Conservation (phyloP, 1,139 yeast species). For the Magnusiomyces magnusii region DNA sequence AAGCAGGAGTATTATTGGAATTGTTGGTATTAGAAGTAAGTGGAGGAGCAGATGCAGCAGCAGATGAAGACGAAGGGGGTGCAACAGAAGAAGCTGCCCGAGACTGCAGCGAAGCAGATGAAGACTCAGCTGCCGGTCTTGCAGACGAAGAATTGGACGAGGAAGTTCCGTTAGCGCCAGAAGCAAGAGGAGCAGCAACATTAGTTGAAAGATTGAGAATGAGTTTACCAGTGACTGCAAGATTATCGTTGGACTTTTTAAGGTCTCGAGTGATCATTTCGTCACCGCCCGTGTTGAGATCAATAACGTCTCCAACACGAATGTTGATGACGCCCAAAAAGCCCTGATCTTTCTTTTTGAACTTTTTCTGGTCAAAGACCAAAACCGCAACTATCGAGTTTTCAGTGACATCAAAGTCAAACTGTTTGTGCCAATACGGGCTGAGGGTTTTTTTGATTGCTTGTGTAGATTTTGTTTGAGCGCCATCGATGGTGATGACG, state of each 20-base stretch:
- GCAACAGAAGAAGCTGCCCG: conserved; percentile 20
- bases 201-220: conserved; percentile 46
- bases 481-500: conserved; percentile 92
- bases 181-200: conserved; percentile 59
- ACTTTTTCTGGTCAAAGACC: conserved; percentile 94
- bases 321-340: conserved; percentile 93
- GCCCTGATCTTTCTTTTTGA: conserved; percentile 98
- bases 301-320: conserved; percentile 82
- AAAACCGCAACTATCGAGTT: conserved; percentile 86
- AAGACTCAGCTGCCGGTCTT: conserved; percentile 16
- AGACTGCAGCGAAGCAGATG: conserved; percentile 20
- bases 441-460: conserved; percentile 91
- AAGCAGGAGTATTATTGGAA: conserved; percentile 20
- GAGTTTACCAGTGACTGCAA: conserved; percentile 87
- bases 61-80: background rate
- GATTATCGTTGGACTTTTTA: conserved; percentile 83
- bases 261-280: conserved; percentile 92
- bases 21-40: no score
- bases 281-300: conserved; percentile 48
- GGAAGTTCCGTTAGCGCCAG: conserved; percentile 8
- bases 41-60: conserved; percentile 11
- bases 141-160: conserved; percentile 14
- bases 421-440: conserved; percentile 97
- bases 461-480: conserved; percentile 90
- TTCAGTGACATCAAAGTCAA: conserved; percentile 69